A percentile compares a stretch with the other conserved stretches of the same genome.
These are phyloP conservation scores for Penicillium herquei DNA, from an alignment of 495 filamentous ascomycete genomes.

Conservation along the genomic window DNA sequence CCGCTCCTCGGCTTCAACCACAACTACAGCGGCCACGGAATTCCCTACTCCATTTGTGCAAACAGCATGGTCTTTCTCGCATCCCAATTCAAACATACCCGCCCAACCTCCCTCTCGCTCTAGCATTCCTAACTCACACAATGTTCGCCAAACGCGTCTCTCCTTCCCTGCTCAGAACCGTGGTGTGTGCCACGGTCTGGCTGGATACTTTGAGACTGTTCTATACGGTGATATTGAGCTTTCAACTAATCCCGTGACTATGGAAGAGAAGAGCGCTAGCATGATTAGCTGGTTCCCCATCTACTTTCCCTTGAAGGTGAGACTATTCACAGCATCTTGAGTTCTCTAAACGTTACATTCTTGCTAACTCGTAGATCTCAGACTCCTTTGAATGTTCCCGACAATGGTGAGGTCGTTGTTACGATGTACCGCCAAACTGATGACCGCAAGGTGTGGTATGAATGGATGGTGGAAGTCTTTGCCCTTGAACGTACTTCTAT, in stretches of 20 bases:
- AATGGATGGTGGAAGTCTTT: slow-evolving; percentile 91
- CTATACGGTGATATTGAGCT: slow-evolving; percentile 83
- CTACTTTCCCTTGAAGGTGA: slow-evolving; percentile 93
- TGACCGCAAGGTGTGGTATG: slow-evolving; percentile 96
- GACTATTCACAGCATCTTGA: not conserved
- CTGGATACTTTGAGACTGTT: slow-evolving; percentile 92
- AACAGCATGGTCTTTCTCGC: slow-evolving; percentile 50
- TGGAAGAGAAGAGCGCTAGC: slow-evolving; percentile 85
- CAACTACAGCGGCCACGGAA: slow-evolving; percentile 31
- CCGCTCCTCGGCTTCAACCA: slow-evolving; percentile 30
- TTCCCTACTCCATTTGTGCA: slow-evolving; percentile 37
- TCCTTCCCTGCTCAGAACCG: slow-evolving; percentile 68
- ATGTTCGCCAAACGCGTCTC: slow-evolving; percentile 71
- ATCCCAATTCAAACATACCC: slow-evolving; percentile 43
- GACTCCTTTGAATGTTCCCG: slow-evolving; percentile 86
- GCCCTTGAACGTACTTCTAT: slow-evolving; percentile 39
- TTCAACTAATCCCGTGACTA: slow-evolving; percentile 88
- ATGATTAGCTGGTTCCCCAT: slow-evolving; percentile 99
- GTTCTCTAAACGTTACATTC: not conserved
- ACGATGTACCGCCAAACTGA: slow-evolving; percentile 96
- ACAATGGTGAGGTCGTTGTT: slow-evolving; percentile 78
- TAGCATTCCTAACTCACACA: slow-evolving; percentile 74
- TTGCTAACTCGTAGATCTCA: slow-evolving; percentile 26
- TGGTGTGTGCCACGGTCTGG: slow-evolving; percentile 87
- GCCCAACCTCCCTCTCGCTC: slow-evolving; percentile 32